Percentiles rank a stretch among this genome's conserved stretches.
Evolutionary conservation across 73 alveolate genomes (phyloP).

Genomic region (Paramecium caudatum): DNA sequence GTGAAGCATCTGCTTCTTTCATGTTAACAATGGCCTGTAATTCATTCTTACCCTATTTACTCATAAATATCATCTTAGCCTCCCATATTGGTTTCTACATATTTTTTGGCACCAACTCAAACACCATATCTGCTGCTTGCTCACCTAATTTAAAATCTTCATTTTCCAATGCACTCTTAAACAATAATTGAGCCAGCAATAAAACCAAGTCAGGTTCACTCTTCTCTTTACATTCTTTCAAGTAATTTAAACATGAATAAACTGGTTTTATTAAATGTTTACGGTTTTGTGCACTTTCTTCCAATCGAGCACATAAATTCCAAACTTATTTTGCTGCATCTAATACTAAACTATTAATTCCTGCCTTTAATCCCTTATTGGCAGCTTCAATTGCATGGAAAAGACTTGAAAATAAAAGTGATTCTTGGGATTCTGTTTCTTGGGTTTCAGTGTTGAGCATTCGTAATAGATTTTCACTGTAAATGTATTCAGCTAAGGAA

Average conservation of each 20-base stretch:
- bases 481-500: constrained; percentile 95
- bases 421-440: constrained; percentile 95
- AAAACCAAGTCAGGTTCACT: constrained; percentile 98
- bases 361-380: constrained; percentile 85
- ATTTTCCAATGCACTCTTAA: constrained; percentile 93
- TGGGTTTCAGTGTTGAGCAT: constrained; percentile 96
- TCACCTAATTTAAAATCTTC: constrained; percentile 99
- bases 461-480: constrained; percentile 94
- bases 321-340: constrained; percentile 89
- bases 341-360: constrained; percentile 83
- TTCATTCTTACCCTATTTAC: constrained; percentile 98
- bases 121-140: constrained; percentile 96
- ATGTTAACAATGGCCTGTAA: constrained; percentile 93
- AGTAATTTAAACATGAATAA: constrained; percentile 77
- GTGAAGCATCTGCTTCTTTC: constrained; percentile 96
- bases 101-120: constrained; percentile 93
- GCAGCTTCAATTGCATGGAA: constrained; percentile 91
- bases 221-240: constrained; percentile 83
- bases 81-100: constrained; percentile 97
- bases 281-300: constrained; percentile 84
- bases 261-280: constrained; percentile 86
- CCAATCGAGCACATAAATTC: constrained; percentile 87
- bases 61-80: constrained; percentile 96
- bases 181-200: constrained; percentile 90
- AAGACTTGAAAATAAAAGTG: constrained; percentile 86